Conservation (phyloP, 179 eudicot species). For the Patellifolia procumbens region DNA sequence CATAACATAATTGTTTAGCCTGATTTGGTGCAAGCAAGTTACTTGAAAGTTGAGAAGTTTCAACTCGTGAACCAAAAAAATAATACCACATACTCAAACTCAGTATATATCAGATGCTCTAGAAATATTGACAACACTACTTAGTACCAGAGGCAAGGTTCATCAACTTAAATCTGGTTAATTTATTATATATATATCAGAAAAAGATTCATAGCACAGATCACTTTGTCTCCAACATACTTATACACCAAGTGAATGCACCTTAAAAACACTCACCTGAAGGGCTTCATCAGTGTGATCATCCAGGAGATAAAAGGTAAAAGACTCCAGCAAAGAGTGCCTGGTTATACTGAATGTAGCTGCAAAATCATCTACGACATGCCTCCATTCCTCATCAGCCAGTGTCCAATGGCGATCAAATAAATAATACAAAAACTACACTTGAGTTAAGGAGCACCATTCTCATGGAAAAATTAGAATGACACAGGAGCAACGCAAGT, state of each 20-base stretch:
- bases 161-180: not conserved
- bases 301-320: constrained; percentile 86
- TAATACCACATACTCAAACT: not conserved
- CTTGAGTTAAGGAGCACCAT: constrained; percentile 43
- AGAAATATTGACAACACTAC: not conserved
- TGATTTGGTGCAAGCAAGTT: not conserved
- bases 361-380: constrained; percentile 82
- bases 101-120: not conserved
- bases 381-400: constrained; percentile 71
- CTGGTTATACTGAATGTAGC: constrained; percentile 73
- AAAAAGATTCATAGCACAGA: not conserved
- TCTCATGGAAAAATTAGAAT: not conserved
- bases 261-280: constrained; percentile 52
- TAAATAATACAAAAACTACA: constrained; percentile 79
- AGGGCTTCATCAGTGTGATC: constrained; percentile 80
- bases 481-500: not conserved
- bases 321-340: constrained; percentile 80
- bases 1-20: not conserved
- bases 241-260: not conserved
- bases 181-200: not conserved
- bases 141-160: not conserved
- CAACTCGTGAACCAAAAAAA: not conserved
- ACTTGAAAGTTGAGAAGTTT: not conserved
- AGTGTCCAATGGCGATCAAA: constrained; percentile 86
- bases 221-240: not conserved